Evolutionary conservation across 345 rosid species (phyloP), one percentile per base, ranked within the genome.

Genomic region (Brassica carinata): DNA sequence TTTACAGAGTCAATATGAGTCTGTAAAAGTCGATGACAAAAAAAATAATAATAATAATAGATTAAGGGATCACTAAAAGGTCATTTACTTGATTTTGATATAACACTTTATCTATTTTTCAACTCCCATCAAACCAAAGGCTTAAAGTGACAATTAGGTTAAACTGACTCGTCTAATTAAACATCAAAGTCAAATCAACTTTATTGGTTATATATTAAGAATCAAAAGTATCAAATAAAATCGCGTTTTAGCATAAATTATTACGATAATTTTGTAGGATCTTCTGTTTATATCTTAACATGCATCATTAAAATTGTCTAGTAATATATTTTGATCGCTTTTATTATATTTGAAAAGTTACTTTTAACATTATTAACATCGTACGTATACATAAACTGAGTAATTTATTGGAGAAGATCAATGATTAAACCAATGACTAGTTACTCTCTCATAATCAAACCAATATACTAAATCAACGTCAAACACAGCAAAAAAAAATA

Each of bases 141-240:
- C 79, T 74, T 74, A 75, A 80, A 80, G 51, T 75, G 59, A 51
- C 33, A 75, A 74, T 80, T 75, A 75, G 79, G 83, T 80, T 80
- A 80, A 75, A 80, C 83, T 75, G 67, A 70, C 76, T 75, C 72
- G 19, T 75, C 79, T 75, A 69, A 70, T 64, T 80, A 63, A 75
- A 69, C 74, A 10, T 10, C 40, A 3, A 75, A 48, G 71, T 75
- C 72, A 69, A 80, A 70, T 70, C 79, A 80, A 64, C 66, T 70
- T 80, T 59, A 10, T 80, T 63, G 30, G 71, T 26, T 51, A 29
- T 30, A 29, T 30, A 13, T 29, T 43, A 65, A 55, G 33, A 65
- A 40, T 18, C 7, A 0, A 53, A 63, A 7, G 7, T 4, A 17
- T 68, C 43, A 26, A 71, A 27, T 40, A 51, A 38, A 51, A 33